These are phyloP conservation scores for Canariomyces notabilis DNA, from an alignment of 2,329 filamentous ascomycete species.

Conservation along the genomic window DNA sequence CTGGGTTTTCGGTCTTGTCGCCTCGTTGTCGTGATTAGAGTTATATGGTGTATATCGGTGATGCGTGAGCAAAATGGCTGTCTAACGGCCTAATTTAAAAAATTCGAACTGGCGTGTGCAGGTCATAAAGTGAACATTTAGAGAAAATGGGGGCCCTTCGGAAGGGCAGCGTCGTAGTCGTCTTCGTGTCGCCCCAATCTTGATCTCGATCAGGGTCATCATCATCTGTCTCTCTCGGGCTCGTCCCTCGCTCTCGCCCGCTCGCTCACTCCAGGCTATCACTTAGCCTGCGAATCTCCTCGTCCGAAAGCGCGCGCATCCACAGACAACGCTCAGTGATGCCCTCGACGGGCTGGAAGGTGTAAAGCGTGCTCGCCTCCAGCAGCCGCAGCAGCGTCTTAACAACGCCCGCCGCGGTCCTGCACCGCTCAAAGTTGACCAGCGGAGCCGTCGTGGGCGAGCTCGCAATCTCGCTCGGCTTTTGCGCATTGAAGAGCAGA, in stretches of 20 bases:
- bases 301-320: slow-evolving; percentile 71
- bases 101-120: no score
- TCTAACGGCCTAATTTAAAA: no score
- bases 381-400: slow-evolving; percentile 75
- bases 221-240: no score
- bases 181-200: no score
- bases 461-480: slow-evolving; percentile 67
- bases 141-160: no score
- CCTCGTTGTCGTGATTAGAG: no score
- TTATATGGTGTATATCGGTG: no score
- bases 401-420: slow-evolving; percentile 68
- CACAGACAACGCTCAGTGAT: slow-evolving; percentile 79
- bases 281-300: slow-evolving; percentile 61
- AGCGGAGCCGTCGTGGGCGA: slow-evolving; percentile 62
- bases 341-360: slow-evolving; percentile 69
- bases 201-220: no score
- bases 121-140: no score
- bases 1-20: no score
- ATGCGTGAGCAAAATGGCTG: neutral
- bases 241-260: no score
- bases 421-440: slow-evolving; percentile 79
- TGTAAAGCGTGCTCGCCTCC: slow-evolving; percentile 70
- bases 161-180: no score
- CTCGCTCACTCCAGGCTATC: slow-evolving; percentile 43
- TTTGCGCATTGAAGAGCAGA: slow-evolving; percentile 73